phyloP scores from a whole-genome alignment of 371 early-diverging fungal species.

The Nematocida major region DNA sequence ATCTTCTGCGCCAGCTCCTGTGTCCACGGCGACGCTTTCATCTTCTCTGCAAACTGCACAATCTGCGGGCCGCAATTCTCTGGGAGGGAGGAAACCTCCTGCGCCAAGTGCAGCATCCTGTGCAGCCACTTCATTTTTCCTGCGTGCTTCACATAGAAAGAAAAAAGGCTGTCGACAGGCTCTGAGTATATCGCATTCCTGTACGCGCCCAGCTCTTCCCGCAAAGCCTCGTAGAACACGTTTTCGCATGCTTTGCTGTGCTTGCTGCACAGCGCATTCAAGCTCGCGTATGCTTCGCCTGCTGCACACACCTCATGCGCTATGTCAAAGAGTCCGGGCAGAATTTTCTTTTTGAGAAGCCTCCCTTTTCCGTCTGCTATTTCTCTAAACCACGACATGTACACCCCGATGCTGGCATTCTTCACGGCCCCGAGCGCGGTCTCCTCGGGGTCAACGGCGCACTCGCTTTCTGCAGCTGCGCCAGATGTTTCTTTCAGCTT shows the following conservation, averaged over 20 bases:
- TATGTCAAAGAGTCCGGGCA: slow-evolving; percentile 15
- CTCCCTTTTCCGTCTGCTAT: slow-evolving; percentile 17
- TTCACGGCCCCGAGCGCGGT: background rate
- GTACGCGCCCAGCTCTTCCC: background rate
- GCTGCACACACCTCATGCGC: slow-evolving; percentile 1
- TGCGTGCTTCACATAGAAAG: background rate
- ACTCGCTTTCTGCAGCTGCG: background rate
- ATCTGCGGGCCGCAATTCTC: background rate
- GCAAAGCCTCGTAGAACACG: background rate
- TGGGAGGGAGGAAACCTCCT: slow-evolving; percentile 2
- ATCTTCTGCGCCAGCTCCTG: background rate
- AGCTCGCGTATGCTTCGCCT: slow-evolving; percentile 14
- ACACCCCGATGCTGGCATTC: slow-evolving; percentile 30
- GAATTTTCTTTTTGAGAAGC: background rate
- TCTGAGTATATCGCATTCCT: slow-evolving; percentile 2
- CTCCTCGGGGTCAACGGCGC: slow-evolving; percentile 2
- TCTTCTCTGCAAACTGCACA: background rate
- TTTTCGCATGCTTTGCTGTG: background rate
- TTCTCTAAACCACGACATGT: slow-evolving; percentile 45
- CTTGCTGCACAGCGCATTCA: background rate
- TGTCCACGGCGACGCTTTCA: slow-evolving; percentile 27
- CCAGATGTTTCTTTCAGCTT: slow-evolving; percentile 13
- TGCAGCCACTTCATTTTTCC: slow-evolving; percentile 7
- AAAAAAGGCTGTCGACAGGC: background rate
- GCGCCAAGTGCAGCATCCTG: slow-evolving; percentile 4